Base-by-base conservation (phyloP, 139 green algal species). In the Chlamydomonas sphaeroides region DNA sequence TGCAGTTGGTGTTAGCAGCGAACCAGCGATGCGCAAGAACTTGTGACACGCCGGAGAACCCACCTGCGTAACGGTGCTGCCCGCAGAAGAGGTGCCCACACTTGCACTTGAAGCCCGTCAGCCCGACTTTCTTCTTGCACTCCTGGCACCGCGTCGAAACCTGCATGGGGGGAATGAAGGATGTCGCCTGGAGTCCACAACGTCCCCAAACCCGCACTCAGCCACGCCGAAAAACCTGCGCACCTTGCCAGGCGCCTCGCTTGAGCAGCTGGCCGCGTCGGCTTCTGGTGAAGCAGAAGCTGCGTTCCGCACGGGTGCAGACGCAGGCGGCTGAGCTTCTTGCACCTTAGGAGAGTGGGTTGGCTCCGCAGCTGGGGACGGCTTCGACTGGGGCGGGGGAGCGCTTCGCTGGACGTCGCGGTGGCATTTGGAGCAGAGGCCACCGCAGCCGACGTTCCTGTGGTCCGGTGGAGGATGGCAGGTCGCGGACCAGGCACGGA, bases 51-150 rank as follows among this genome's bases (percentile, higher is more conserved):
- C n/a, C n/a, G n/a, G n/a, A n/a, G n/a, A n/a, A n/a, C n/a, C n/a
- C n/a, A n/a, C n/a, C n/a, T n/a, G n/a, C 94, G 69, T 97, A 94
- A 15, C 95, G 89, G 76, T 98, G 95, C 65, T 80, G 25, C 17
- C 89, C 89, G 79, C 95, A 98, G 76, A 96, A 98, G 1, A 92
- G 59, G 6, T 88, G 65, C 36, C 89, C 89, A 68, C 95, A 98
- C 57, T 91, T 91, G 92, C 95, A 98, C 82, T 94, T 94, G 90
- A 98, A 98, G 45, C 95, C 95, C 2, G 94, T 98, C 14, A 98
- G 88, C 3, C 95, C 95, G 21, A 98, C 87, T 73, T 91, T 91
- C 86, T 94, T 94, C 61, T 88, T 89, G 91, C 92, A 95, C 33
- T 68, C 62, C 14, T 85, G 67, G 85, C 91, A 93, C 14, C 89